These are phyloP conservation scores for Leishmania tropica DNA, from an alignment of 208 protist species.

Conservation along the genomic window DNA sequence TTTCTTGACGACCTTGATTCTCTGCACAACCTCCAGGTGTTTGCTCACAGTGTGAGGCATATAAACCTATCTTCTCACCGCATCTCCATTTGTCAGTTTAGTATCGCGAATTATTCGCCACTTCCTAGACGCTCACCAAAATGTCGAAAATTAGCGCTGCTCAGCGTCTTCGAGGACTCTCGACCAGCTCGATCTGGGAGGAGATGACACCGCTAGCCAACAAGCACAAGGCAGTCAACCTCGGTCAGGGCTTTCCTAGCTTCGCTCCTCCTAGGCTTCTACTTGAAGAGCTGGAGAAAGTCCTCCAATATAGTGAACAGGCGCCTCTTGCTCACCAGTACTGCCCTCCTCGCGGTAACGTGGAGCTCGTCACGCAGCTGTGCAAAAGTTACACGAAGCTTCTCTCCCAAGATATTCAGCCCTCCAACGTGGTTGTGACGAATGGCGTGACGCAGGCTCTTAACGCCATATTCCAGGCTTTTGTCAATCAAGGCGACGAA, in stretches of 20 bases:
- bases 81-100: background rate
- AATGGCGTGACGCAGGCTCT: conserved; percentile 90
- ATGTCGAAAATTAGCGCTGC: conserved; percentile 38
- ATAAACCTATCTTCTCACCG: background rate
- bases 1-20: background rate
- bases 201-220: conserved; percentile 89
- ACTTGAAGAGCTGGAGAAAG: conserved; percentile 54
- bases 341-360: conserved; percentile 64
- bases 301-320: conserved; percentile 40
- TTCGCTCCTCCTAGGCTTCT: conserved; percentile 79
- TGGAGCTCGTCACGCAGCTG: conserved; percentile 70
- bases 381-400: conserved; percentile 60
- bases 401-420: conserved; percentile 50
- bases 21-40: no score
- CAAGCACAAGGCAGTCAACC: conserved; percentile 87
- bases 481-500: conserved; percentile 92
- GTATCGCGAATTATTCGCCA: background rate
- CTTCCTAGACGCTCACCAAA: background rate
- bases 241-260: conserved; percentile 93
- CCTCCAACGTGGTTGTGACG: conserved; percentile 70
- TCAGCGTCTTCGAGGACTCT: conserved; percentile 37
- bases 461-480: conserved; percentile 71
- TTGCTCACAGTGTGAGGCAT: no score
- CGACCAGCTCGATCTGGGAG: conserved; percentile 64
- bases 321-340: conserved; percentile 83